Evolutionary conservation across 768 basidiomycete genomes (phyloP).

Genomic region (Boletus rubroflammeus): DNA sequence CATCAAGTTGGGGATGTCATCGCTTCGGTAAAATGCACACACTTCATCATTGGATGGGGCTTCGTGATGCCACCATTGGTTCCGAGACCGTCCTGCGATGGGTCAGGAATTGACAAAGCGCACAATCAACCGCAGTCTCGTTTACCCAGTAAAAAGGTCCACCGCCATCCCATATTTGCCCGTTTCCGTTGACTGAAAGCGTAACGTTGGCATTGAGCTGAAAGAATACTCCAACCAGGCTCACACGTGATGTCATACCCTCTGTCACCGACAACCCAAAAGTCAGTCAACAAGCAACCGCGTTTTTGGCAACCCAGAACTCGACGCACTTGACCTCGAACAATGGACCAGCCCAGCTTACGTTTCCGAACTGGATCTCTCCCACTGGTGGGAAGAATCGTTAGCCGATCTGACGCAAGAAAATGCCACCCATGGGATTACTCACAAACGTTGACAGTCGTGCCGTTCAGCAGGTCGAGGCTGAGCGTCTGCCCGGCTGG

Average conservation of each 20-base stretch:
- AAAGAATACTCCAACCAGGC: conserved; percentile 5
- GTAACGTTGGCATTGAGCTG: neutral
- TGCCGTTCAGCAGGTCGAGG: conserved; percentile 42
- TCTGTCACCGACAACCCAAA: conserved; percentile 23
- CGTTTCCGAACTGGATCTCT: conserved; percentile 52
- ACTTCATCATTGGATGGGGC: conserved; percentile 40
- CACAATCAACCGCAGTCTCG: neutral
- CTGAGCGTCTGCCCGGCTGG: conserved; percentile 49
- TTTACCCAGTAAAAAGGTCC: conserved; percentile 43
- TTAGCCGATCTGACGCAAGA: neutral
- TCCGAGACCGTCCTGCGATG: conserved; percentile 24
- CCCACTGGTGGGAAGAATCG: conserved; percentile 37
- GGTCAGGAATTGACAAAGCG: neutral
- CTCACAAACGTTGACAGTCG: conserved; percentile 57
- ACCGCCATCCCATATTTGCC: conserved; percentile 39
- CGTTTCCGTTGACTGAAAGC: conserved; percentile 36
- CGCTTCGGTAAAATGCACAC: neutral
- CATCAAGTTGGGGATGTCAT: neutral
- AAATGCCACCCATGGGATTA: neutral
- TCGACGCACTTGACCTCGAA: conserved; percentile 45
- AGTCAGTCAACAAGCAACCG: neutral
- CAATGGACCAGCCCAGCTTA: conserved; percentile 51
- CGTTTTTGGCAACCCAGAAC: neutral
- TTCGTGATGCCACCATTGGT: conserved; percentile 15
- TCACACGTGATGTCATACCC: conserved; percentile 47